These are phyloP conservation scores for Diplodia intermedia DNA, from an alignment of 2,329 filamentous ascomycete species.

Conservation along the genomic window DNA sequence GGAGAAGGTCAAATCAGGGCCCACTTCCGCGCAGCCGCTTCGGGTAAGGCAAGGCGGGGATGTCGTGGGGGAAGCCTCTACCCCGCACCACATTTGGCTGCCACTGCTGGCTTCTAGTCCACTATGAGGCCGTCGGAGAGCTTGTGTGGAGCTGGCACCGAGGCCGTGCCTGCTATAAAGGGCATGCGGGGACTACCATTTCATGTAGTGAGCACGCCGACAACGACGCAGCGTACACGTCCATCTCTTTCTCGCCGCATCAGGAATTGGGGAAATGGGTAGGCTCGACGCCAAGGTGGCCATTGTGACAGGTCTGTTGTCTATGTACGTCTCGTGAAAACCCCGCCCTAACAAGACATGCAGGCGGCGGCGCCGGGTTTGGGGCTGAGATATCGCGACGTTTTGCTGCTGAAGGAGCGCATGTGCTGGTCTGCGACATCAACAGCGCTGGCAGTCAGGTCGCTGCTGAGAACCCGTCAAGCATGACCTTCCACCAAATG, in stretches of 20 bases:
- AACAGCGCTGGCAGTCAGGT: constrained; percentile 60
- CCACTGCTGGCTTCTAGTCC: neutral
- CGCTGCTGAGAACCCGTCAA: constrained; percentile 51
- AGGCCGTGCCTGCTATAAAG: neutral
- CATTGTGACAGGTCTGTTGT: constrained; percentile 58
- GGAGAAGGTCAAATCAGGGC: constrained; percentile 12
- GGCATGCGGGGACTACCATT: neutral
- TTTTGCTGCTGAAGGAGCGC: constrained; percentile 66
- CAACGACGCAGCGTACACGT: too few species aligned
- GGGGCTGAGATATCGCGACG: constrained; percentile 67
- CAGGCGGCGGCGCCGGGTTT: constrained; percentile 68
- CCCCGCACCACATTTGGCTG: neutral
- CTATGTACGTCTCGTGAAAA: neutral
- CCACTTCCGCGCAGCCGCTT: constrained; percentile 19
- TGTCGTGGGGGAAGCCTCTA: neutral
- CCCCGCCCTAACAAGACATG: constrained; percentile 22
- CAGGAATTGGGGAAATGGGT: constrained; percentile 40
- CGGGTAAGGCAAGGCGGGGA: constrained; percentile 19
- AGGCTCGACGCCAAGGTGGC: constrained; percentile 62
- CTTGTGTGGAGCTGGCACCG: too few species aligned
- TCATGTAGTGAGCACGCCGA: too few species aligned
- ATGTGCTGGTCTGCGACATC: constrained; percentile 69
- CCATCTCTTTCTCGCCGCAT: neutral
- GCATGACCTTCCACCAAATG: constrained; percentile 49
- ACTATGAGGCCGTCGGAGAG: constrained; percentile 6